A percentile compares a stretch with the other conserved stretches of the same genome.
phyloP scores from a whole-genome alignment of 306 rosid genomes.

The Vicia villosa region DNA sequence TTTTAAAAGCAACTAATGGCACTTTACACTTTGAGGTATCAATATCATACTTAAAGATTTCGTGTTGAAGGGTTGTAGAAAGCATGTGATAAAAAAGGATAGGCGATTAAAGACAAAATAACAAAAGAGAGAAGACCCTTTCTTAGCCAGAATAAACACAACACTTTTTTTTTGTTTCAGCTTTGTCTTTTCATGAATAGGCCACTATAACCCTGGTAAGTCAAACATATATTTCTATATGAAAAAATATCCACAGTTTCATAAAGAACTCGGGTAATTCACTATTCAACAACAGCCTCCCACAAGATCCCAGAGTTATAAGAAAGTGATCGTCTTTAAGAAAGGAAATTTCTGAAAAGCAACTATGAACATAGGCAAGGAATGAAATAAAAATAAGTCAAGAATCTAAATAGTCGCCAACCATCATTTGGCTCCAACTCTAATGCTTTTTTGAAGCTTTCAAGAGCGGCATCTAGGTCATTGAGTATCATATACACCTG shows the following conservation, averaged over 20 bases:
- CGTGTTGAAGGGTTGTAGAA: constrained; percentile 19
- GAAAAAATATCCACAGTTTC: constrained; percentile 6
- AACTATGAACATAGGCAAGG: not conserved
- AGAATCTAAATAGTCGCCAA: constrained; percentile 34
- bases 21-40: not conserved
- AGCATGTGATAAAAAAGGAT: not conserved
- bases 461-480: constrained; percentile 54
- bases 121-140: not conserved
- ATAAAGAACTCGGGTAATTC: constrained; percentile 21
- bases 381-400: not conserved
- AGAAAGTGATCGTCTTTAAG: not conserved
- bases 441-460: constrained; percentile 56
- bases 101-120: not conserved
- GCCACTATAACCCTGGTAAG: not conserved
- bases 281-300: constrained; percentile 25
- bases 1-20: not conserved
- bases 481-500: constrained; percentile 58
- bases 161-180: not conserved
- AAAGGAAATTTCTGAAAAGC: constrained; percentile 19
- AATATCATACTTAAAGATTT: constrained; percentile 14
- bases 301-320: not conserved
- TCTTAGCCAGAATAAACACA: constrained; percentile 16
- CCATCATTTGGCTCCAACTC: constrained; percentile 66
- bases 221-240: constrained; percentile 21
- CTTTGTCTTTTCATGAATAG: not conserved